Conservation (phyloP, 2,329 filamentous ascomycete species). For the Hymenoscyphus fraxineus region DNA sequence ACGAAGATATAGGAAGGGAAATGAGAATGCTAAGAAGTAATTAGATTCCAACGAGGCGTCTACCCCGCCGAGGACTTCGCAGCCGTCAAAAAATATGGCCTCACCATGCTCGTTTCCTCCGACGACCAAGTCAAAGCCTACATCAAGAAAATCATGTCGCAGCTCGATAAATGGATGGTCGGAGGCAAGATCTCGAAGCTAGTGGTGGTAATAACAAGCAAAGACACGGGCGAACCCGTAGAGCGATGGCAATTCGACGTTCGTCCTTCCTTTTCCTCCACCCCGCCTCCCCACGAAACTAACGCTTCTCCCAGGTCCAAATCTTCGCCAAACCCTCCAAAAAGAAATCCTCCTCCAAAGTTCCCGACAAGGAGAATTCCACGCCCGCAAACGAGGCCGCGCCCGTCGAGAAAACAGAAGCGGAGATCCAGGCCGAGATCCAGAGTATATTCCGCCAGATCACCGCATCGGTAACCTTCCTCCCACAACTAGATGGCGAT, state of each 20-base stretch:
- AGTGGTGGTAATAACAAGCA: constrained; percentile 93
- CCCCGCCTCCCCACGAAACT: background rate
- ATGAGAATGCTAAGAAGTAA: background rate
- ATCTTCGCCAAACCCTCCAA: constrained; percentile 48
- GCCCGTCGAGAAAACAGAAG: constrained; percentile 73
- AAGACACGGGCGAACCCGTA: constrained; percentile 93
- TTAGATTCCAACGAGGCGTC: constrained; percentile 77
- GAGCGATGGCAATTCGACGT: constrained; percentile 99
- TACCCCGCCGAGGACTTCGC: constrained; percentile 97
- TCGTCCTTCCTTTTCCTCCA: constrained; percentile 15
- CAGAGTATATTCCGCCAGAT: constrained; percentile 97
- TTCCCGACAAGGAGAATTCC: constrained; percentile 68
- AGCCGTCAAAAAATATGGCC: constrained; percentile 97
- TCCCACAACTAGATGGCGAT: constrained; percentile 88
- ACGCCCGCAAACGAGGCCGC: constrained; percentile 45
- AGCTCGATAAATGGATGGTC: constrained; percentile 97
- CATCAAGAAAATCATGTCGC: constrained; percentile 98
- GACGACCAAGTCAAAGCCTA: constrained; percentile 99
- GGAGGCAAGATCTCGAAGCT: constrained; percentile 96
- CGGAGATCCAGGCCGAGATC: constrained; percentile 93
- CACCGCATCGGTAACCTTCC: constrained; percentile 93
- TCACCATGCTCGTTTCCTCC: constrained; percentile 77
- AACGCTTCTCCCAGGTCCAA: constrained; percentile 43
- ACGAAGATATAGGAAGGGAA: background rate
- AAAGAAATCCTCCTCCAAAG: constrained; percentile 45